Evolutionary conservation across 441 rosid genomes (phyloP), one percentile per base, ranked within the genome.

Genomic region (Syzygium malaccense): DNA sequence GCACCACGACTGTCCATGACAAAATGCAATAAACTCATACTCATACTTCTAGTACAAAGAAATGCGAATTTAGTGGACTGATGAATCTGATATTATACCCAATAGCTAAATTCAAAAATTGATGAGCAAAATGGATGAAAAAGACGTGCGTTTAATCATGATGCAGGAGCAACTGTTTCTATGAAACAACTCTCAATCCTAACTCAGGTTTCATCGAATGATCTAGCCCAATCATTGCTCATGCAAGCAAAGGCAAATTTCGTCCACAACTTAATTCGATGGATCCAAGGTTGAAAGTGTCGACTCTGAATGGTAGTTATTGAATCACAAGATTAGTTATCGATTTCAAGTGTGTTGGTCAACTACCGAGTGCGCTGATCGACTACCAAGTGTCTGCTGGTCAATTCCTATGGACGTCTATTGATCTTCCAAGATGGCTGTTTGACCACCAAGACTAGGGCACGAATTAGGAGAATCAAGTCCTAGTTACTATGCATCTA

Each of bases 1-100:
- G 90, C 87, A 58, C 93, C 91, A 89, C 87, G 88, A 88, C 98
- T 94, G 92, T 85, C 56, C 26, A 58, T 56, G 56, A 60, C 66
- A 80, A 88, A 86, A 30, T 78, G 62, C 41, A 56, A 86, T 41
- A 45, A 55, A 55, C n/a, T 53, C 66, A 56, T 68, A 19, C 54
- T 55, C 23, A 49, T 26, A 78, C 53, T 75, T 33, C 85, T 11
- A 37, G 37, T 85, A 30, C 26, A 7, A 37, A 23, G 48, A 55
- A 18, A 49, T 32, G 20, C 49, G 23, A 28, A n/a, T 41, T 19
- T 14, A 51, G 75, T 8, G 75, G n/a, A 55, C 26, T 28, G 15
- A n/a, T 33, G 37, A 37, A 55, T 54, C 86, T 75, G 64, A 37
- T 32, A 55, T 18, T 85, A 41, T 75, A 25, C 18, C 41, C 19